Conservation (phyloP, 805 yeast species). For the Saccharomycopsis malanga region DNA sequence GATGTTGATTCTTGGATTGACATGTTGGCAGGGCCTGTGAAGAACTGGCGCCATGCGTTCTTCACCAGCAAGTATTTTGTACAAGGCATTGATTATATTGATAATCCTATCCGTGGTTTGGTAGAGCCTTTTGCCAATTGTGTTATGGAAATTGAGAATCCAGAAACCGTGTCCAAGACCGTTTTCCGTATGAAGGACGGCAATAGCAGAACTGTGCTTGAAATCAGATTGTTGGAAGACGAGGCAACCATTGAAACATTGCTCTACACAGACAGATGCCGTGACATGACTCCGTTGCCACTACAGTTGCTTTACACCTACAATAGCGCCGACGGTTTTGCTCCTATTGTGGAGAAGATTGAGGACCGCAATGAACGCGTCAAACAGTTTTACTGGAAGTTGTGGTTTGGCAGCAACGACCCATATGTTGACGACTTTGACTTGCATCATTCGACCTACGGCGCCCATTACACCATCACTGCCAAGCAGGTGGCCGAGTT, state of each 20-base stretch:
- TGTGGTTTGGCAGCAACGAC: conserved; percentile 72
- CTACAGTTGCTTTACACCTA: conserved; percentile 74
- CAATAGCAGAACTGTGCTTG: conserved; percentile 48
- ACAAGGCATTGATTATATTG: conserved; percentile 73
- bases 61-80: conserved; percentile 71
- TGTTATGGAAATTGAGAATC: conserved; percentile 54
- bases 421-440: conserved; percentile 46
- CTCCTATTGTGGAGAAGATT: conserved; percentile 88
- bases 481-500: conserved; percentile 80
- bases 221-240: conserved; percentile 44
- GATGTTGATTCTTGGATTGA: conserved; percentile 56
- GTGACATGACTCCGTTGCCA: conserved; percentile 64
- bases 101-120: conserved; percentile 74
- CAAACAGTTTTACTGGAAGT: conserved; percentile 93
- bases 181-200: conserved; percentile 60
- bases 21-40: conserved; percentile 68
- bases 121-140: conserved; percentile 63
- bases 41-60: conserved; percentile 90
- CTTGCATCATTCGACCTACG: conserved; percentile 39
- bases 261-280: conserved; percentile 84
- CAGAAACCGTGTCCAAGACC: conserved; percentile 47
- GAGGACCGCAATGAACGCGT: conserved; percentile 88
- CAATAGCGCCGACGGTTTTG: conserved; percentile 84
- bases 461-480: conserved; percentile 56
- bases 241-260: conserved; percentile 53